phyloP scores from a whole-genome alignment of 2,329 filamentous ascomycete genomes.

The Alternaria hordeiaustralica region DNA sequence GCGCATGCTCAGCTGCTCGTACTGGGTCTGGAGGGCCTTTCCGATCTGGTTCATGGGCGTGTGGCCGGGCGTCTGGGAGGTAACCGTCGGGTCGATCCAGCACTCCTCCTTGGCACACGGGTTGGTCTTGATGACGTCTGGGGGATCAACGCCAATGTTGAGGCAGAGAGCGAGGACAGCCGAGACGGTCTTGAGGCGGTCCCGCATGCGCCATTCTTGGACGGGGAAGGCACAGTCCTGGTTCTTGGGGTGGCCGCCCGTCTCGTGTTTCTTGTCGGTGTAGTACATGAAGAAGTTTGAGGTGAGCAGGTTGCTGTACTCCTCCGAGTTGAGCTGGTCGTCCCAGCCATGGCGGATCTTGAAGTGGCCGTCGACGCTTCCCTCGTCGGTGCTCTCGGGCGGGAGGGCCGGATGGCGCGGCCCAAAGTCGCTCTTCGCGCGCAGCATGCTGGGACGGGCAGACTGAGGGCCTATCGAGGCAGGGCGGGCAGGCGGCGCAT shows the following conservation, averaged over 20 bases:
- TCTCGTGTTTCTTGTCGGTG: constrained; percentile 97
- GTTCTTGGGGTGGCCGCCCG: constrained; percentile 81
- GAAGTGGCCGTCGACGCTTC: constrained; percentile 60
- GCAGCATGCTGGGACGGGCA: constrained; percentile 51
- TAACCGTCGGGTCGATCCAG: constrained; percentile 90
- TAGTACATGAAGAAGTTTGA: constrained; percentile 99
- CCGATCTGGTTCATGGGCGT: constrained; percentile 94
- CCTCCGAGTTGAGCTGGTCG: constrained; percentile 87
- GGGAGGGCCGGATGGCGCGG: constrained; percentile 47
- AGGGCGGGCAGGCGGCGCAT: constrained; percentile 55
- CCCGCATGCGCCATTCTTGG: constrained; percentile 97
- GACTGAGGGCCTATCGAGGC: constrained; percentile 57
- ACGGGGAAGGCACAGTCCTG: constrained; percentile 62
- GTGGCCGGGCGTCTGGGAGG: constrained; percentile 70
- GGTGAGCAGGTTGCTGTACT: constrained; percentile 83
- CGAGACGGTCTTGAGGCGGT: constrained; percentile 94
- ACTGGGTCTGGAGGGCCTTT: constrained; percentile 93
- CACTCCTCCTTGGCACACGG: constrained; percentile 94
- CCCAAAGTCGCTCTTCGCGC: constrained; percentile 68
- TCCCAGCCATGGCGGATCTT: constrained; percentile 86
- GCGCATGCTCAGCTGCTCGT: constrained; percentile 91
- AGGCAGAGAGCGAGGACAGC: constrained; percentile 92
- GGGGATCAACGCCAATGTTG: constrained; percentile 96
- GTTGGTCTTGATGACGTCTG: constrained; percentile 93
- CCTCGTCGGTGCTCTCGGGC: constrained; percentile 45